Conservation (phyloP, 2,329 filamentous ascomycete genomes). For the Aspergillus sclerotialis region DNA sequence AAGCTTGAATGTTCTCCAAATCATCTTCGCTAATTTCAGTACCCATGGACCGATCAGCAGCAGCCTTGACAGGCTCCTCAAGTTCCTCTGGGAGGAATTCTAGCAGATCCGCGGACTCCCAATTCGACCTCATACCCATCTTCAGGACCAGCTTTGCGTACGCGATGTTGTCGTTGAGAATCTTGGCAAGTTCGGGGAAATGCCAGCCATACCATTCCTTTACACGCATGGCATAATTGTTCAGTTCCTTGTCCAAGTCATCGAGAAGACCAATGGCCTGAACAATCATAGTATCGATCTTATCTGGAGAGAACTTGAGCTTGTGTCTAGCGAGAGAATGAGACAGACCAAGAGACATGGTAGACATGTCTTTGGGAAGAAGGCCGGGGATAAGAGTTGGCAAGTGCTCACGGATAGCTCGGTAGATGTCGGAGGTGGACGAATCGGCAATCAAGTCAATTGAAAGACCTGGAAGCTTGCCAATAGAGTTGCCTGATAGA, state of each 20-base stretch:
- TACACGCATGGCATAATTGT: constrained; percentile 97
- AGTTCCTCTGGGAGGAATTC: constrained; percentile 95
- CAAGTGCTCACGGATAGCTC: constrained; percentile 86
- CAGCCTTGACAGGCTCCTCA: constrained; percentile 82
- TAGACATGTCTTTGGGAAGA: constrained; percentile 75
- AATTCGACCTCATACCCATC: constrained; percentile 83
- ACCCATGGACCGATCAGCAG: constrained; percentile 96
- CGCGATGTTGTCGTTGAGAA: constrained; percentile 92
- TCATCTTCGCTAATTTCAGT: constrained; percentile 93
- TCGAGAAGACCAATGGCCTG: constrained; percentile 92
- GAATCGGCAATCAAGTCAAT: constrained; percentile 79
- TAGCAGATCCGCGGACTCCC: constrained; percentile 67
- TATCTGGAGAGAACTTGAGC: constrained; percentile 96
- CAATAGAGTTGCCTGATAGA: constrained; percentile 69
- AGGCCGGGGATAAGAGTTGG: constrained; percentile 86
- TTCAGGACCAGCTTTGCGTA: constrained; percentile 83
- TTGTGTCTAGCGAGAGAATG: constrained; percentile 96
- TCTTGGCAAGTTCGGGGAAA: constrained; percentile 96
- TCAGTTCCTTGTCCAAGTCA: constrained; percentile 96
- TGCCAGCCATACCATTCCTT: constrained; percentile 99
- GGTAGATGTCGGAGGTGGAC: constrained; percentile 79
- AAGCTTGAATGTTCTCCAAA: constrained; percentile 81
- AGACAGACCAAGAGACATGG: constrained; percentile 92
- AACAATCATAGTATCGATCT: constrained; percentile 99
- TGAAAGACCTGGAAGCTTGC: constrained; percentile 80